phyloP scores from a whole-genome alignment of 495 filamentous ascomycete species.

The Penicillium parvum region DNA sequence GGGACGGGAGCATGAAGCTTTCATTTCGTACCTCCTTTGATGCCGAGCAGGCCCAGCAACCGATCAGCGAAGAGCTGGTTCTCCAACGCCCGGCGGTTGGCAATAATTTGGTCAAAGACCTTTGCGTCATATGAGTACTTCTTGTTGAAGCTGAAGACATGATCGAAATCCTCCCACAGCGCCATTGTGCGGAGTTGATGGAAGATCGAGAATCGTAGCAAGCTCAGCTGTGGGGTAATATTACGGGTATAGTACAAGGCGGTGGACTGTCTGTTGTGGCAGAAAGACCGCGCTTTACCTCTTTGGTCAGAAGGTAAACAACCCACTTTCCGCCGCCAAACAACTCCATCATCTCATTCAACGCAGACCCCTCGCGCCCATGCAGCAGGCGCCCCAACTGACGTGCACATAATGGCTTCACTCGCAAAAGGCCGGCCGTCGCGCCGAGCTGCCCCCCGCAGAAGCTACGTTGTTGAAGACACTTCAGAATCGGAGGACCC shows the following conservation, averaged over 20 bases:
- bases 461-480: conserved; percentile 69
- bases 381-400: conserved; percentile 21
- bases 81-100: conserved; percentile 57
- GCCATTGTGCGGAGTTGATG: conserved; percentile 29
- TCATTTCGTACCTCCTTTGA: conserved; percentile 54
- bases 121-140: conserved; percentile 59
- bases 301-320: conserved; percentile 45
- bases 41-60: conserved; percentile 62
- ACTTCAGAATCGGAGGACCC: conserved; percentile 62
- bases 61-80: conserved; percentile 71
- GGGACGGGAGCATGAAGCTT: not conserved
- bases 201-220: not conserved
- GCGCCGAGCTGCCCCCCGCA: conserved; percentile 66
- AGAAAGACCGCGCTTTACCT: conserved; percentile 35
- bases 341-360: conserved; percentile 17
- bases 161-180: conserved; percentile 54
- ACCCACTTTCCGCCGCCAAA: conserved; percentile 34
- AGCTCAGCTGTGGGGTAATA: conserved; percentile 18
- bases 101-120: conserved; percentile 53
- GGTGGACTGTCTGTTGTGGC: conserved; percentile 35
- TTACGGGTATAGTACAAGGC: conserved; percentile 24
- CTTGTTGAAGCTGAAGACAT: conserved; percentile 58
- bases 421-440: conserved; percentile 68
- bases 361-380: conserved; percentile 21
- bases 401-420: conserved; percentile 47